These are phyloP conservation scores for Cytospora chrysosperma DNA, from an alignment of 2,329 filamentous ascomycete species.

Conservation along the genomic window DNA sequence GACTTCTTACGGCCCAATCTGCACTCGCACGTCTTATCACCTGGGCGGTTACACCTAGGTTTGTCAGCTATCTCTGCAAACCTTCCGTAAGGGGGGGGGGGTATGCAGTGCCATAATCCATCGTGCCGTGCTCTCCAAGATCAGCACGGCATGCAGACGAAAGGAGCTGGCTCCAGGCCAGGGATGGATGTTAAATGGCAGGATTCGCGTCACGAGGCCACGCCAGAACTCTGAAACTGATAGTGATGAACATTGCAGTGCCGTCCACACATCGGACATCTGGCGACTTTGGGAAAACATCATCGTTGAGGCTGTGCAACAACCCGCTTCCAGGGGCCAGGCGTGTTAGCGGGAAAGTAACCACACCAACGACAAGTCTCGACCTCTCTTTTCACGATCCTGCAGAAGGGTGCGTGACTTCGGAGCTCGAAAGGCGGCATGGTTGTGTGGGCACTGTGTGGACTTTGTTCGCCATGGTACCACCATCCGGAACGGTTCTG, in stretches of 20 bases:
- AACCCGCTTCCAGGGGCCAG: conserved; percentile 12
- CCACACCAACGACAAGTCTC: neutral
- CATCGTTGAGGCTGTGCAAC: conserved; percentile 24
- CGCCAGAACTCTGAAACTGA: conserved; percentile 21
- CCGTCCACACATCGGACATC: conserved; percentile 23
- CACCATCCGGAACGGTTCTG: neutral
- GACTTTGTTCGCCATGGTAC: neutral
- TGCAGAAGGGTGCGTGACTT: conserved; percentile 17
- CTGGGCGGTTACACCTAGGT: neutral
- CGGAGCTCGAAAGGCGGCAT: conserved; percentile 5
- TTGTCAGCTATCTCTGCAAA: neutral
- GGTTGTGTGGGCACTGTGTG: conserved; percentile 19
- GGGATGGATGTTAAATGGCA: neutral
- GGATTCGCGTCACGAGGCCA: conserved; percentile 18
- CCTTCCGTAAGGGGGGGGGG: neutral
- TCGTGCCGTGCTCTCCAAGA: neutral
- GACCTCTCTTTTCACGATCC: conserved; percentile 14
- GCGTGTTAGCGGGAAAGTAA: conserved; percentile 18
- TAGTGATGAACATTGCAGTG: conserved; percentile 23
- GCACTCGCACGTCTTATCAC: neutral
- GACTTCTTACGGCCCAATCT: neutral
- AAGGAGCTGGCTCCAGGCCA: neutral
- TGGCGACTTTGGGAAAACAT: conserved; percentile 23
- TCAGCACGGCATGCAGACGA: neutral
- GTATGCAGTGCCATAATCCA: neutral